Base-by-base conservation (phyloP, 306 rosid genomes). In the Cucurbita ficifolia region DNA sequence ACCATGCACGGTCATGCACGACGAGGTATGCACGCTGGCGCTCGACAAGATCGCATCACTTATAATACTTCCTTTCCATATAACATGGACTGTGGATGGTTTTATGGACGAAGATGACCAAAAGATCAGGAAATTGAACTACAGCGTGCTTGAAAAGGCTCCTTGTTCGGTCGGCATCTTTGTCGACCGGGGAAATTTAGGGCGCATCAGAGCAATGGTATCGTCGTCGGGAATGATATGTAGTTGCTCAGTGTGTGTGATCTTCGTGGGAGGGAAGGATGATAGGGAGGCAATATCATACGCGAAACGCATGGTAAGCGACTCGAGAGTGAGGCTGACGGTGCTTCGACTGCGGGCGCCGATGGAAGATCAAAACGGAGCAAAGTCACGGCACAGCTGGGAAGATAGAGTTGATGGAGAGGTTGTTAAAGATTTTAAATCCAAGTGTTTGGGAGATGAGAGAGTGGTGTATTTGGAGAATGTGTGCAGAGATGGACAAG, bases 241-340 rank as follows among this genome's bases (percentile, higher is more conserved):
- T 22, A 36, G 9, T 7, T 84, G 70, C 56, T 76, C 71, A 0
- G 82, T 92, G 3, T 83, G 90, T 7, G 7, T 86, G 79, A 51
- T 92, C 42, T 92, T 81, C 85, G 39, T 92, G 38, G 97, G 90
- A 29, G 97, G 97, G 0, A 79, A 75, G 42, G 96, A 89, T 7
- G 95, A 89, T 16, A 80, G 90, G 42, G 97, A 92, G 64, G 90
- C 90, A 0, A 42, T 92, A 13, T 63, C 58, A 2, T 75, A 81
- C 0, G 87, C 92, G 0, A 85, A 80, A 72, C 81, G 88, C 18
- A 85, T 89, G 86, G 53, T 77, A 0, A 79, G 50, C 10, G 88
- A 85, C 36, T 12, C 18, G n/a, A 72, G 62, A 38, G 64, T 79
- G 0, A 62, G 40, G 16, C 72, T 89, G 0, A 82, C 80, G 0